phyloP scores from a whole-genome alignment of 768 basidiomycete genomes.

The Termitomyces sp. region DNA sequence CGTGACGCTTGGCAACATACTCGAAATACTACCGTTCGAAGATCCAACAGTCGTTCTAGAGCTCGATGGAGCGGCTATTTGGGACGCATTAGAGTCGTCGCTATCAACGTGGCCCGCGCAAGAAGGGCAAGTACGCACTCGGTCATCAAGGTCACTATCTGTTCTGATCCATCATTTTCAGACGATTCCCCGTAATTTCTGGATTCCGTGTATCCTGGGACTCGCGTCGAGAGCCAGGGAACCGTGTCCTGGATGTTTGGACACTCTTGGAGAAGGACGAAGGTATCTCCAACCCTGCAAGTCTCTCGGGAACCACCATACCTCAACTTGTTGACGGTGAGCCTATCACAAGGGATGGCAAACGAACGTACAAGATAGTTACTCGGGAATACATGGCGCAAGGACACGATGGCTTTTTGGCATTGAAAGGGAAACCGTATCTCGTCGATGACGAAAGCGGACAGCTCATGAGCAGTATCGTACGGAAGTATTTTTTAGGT shows the following conservation, averaged over 20 bases:
- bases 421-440: slow-evolving; percentile 60
- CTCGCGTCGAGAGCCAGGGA: slow-evolving; percentile 63
- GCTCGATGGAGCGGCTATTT: slow-evolving; percentile 73
- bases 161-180: slow-evolving; percentile 21
- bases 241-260: slow-evolving; percentile 74
- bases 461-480: slow-evolving; percentile 70
- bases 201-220: slow-evolving; percentile 88
- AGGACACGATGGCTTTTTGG: slow-evolving; percentile 79
- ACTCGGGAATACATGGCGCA: slow-evolving; percentile 85
- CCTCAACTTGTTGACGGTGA: slow-evolving; percentile 43
- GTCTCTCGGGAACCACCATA: slow-evolving; percentile 15
- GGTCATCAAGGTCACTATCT: neutral
- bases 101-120: slow-evolving; percentile 83
- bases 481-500: slow-evolving; percentile 86
- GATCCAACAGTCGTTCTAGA: slow-evolving; percentile 82
- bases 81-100: slow-evolving; percentile 73
- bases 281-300: slow-evolving; percentile 20
- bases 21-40: slow-evolving; percentile 88
- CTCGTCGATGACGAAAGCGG: slow-evolving; percentile 85
- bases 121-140: slow-evolving; percentile 62
- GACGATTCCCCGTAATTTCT: slow-evolving; percentile 86
- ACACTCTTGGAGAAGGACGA: slow-evolving; percentile 40
- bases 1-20: slow-evolving; percentile 79
- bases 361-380: slow-evolving; percentile 70
- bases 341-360: slow-evolving; percentile 48